A percentile compares a stretch with the other conserved stretches of the same genome.
Evolutionary conservation across 768 basidiomycete species (phyloP).

Genomic region (Pulveroboletus sp.): DNA sequence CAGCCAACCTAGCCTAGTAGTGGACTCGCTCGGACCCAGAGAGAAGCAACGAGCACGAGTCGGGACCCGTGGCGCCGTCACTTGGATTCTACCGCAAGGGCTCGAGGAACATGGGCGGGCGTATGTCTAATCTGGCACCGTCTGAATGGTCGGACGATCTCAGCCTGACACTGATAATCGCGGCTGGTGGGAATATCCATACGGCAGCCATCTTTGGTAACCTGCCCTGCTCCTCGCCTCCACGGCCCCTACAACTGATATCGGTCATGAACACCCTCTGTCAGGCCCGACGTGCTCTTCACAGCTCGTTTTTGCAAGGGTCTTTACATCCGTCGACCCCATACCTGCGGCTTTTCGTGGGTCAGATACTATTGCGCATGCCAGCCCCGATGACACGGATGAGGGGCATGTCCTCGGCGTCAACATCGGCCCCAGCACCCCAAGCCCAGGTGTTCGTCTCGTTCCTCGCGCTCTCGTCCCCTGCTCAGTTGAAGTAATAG

Average conservation of each 20-base stretch:
- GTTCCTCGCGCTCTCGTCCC: slow-evolving; percentile 3
- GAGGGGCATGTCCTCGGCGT: slow-evolving; percentile 13
- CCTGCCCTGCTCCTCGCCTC: not conserved
- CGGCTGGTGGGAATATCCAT: slow-evolving; percentile 5
- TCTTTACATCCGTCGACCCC: not conserved
- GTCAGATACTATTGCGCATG: not conserved
- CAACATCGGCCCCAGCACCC: slow-evolving; percentile 1
- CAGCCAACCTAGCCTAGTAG: too few species aligned
- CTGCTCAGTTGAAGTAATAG: slow-evolving; percentile 27
- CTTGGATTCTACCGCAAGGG: too few species aligned
- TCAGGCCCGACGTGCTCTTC: slow-evolving; percentile 20
- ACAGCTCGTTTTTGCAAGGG: slow-evolving; percentile 17
- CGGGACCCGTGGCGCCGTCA: too few species aligned
- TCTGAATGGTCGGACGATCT: too few species aligned
- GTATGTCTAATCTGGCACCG: too few species aligned
- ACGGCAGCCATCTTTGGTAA: slow-evolving; percentile 11
- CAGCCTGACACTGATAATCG: not conserved
- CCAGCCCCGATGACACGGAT: not conserved
- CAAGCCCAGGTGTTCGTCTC: slow-evolving; percentile 20
- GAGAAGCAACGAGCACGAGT: too few species aligned
- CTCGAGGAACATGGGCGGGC: too few species aligned
- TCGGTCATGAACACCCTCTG: slow-evolving; percentile 19
- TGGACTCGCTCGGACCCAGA: too few species aligned
- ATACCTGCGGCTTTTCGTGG: slow-evolving; percentile 1
- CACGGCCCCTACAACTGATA: not conserved